These are phyloP conservation scores for Lachnellula cervina DNA, from an alignment of 2,329 filamentous ascomycete genomes.

Conservation along the genomic window DNA sequence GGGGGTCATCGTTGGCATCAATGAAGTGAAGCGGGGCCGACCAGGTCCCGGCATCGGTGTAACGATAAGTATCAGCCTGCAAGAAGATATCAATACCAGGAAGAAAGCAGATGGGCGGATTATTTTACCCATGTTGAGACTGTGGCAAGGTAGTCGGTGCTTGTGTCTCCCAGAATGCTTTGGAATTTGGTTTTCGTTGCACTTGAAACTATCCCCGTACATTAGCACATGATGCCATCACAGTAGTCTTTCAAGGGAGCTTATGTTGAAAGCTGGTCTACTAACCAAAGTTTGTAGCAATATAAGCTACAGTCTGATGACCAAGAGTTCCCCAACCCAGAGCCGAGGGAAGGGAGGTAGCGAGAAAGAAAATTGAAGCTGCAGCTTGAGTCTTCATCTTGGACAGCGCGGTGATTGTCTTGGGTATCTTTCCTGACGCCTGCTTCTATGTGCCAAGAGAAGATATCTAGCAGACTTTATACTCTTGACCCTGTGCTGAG, in stretches of 20 bases:
- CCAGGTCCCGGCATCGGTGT: conserved; percentile 58
- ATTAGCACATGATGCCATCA: conserved; percentile 33
- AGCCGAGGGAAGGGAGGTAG: conserved; percentile 11
- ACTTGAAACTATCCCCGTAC: conserved; percentile 23
- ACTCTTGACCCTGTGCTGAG: too few relatives aligned
- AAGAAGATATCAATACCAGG: neutral
- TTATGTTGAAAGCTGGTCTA: neutral
- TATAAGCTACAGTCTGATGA: conserved; percentile 60
- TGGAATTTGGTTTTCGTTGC: conserved; percentile 55
- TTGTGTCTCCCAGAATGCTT: conserved; percentile 49
- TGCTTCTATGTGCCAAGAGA: too few relatives aligned
- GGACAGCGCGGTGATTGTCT: neutral
- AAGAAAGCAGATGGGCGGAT: neutral
- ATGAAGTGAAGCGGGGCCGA: conserved; percentile 63
- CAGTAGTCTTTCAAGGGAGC: conserved; percentile 21
- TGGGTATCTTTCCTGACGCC: too few relatives aligned
- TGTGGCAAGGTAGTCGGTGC: conserved; percentile 54
- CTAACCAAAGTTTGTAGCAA: conserved; percentile 48
- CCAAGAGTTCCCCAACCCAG: conserved; percentile 43
- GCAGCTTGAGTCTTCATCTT: conserved; percentile 15
- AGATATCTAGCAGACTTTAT: too few relatives aligned
- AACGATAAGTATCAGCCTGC: conserved; percentile 52
- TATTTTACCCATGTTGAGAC: conserved; percentile 53
- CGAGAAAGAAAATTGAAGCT: conserved; percentile 11
- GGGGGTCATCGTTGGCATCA: conserved; percentile 60